These are phyloP conservation scores for Elaeis oleifera DNA, from an alignment of 202 grass and related monocot genomes.

Conservation along the genomic window DNA sequence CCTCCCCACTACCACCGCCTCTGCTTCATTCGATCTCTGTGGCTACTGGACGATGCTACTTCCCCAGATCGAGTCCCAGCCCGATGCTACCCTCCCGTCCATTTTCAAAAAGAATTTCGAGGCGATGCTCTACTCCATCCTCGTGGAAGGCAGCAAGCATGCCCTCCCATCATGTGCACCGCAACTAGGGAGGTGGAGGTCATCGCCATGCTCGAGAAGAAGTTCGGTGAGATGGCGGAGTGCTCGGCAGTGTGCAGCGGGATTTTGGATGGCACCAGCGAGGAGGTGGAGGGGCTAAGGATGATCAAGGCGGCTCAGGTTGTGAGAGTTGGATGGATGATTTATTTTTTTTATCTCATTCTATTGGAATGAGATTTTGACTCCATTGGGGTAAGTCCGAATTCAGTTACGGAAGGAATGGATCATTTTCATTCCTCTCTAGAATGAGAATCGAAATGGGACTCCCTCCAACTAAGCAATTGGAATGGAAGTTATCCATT, in stretches of 20 bases:
- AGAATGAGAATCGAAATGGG: no score
- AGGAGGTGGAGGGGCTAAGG: constrained; percentile 59
- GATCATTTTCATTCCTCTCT: no score
- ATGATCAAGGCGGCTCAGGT: background rate
- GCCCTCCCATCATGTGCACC: constrained; percentile 66
- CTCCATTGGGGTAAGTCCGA: no score
- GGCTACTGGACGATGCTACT: constrained; percentile 79
- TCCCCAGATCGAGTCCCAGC: constrained; percentile 58
- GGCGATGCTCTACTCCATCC: constrained; percentile 77
- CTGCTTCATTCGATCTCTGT: constrained; percentile 60
- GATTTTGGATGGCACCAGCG: constrained; percentile 49
- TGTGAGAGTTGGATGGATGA: no score
- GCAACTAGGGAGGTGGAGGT: constrained; percentile 61
- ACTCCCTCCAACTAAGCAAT: no score
- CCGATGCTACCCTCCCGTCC: constrained; percentile 64
- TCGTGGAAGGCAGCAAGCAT: constrained; percentile 60
- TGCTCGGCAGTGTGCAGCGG: constrained; percentile 77
- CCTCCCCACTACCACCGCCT: constrained; percentile 18
- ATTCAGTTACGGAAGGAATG: no score
- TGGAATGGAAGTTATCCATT: no score
- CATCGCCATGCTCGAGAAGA: constrained; percentile 70
- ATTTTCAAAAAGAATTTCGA: constrained; percentile 53
- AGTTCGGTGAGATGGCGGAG: constrained; percentile 89
- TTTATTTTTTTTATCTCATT: no score
- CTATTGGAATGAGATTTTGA: no score